phyloP scores from a whole-genome alignment of 306 rosid genomes.

The Ochetophila trinervis region DNA sequence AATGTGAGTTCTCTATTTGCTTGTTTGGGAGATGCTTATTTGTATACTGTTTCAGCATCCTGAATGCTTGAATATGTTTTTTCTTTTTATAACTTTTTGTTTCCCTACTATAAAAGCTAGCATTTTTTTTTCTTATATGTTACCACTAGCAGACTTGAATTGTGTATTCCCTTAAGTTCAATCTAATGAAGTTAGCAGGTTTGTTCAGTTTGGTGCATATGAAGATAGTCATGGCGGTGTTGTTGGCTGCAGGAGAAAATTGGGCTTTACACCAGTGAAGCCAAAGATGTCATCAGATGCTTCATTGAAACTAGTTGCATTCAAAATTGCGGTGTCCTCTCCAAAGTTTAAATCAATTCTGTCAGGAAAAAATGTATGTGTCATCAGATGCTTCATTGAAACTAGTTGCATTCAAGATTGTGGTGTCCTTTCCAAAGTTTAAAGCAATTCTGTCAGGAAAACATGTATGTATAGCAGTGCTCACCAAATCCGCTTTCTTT shows the following conservation, averaged over 20 bases:
- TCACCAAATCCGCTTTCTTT: no score
- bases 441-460: no score
- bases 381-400: no score
- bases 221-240: conserved; percentile 99
- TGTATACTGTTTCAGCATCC: no score
- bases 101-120: not conserved
- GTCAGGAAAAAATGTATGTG: conserved; percentile 42
- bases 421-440: no score
- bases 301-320: conserved; percentile 76
- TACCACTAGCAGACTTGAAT: not conserved
- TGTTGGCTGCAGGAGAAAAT: conserved; percentile 67
- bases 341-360: conserved; percentile 48
- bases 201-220: conserved; percentile 99
- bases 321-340: conserved; percentile 72
- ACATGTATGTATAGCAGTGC: no score
- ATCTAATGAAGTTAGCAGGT: conserved; percentile 79
- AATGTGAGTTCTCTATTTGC: no score
- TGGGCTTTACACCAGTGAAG: conserved; percentile 79
- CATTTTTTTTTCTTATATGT: not conserved
- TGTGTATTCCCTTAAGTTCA: conserved; percentile 14
- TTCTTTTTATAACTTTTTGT: conserved; percentile 18
- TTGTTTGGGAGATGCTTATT: no score
- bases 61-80: conserved; percentile 37
- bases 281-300: conserved; percentile 83
- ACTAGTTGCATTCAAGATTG: no score